phyloP scores from a whole-genome alignment of 2,329 filamentous ascomycete species.

The Colletotrichum echinochloae region DNA sequence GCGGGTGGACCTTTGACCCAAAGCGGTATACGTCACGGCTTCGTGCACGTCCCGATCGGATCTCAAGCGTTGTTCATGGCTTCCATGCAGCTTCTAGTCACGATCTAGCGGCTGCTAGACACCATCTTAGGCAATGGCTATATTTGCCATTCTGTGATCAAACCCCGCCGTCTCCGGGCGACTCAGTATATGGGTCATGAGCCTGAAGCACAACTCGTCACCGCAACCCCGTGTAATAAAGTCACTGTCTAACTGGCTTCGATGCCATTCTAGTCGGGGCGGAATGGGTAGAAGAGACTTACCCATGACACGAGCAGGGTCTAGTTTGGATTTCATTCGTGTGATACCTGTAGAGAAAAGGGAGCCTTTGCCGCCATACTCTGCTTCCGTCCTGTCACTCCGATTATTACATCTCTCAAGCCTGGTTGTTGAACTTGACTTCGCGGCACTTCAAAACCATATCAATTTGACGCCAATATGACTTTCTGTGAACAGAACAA shows the following conservation, averaged over 20 bases:
- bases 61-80: conserved; percentile 6
- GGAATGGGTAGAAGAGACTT: background rate
- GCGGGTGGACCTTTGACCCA: background rate
- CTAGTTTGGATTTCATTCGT: background rate
- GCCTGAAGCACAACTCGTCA: background rate
- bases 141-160: background rate
- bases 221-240: background rate
- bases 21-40: background rate
- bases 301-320: rapidly evolving
- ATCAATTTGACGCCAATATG: conserved; percentile 2
- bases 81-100: conserved; percentile 15
- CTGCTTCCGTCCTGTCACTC: too few species aligned
- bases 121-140: background rate
- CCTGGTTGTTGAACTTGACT: background rate
- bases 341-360: background rate
- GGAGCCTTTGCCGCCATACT: background rate
- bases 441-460: background rate
- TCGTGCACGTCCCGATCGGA: conserved; percentile 3
- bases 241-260: background rate
- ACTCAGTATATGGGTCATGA: background rate
- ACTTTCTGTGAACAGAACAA: background rate
- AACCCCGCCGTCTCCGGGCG: background rate
- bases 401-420: background rate
- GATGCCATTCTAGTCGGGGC: background rate
- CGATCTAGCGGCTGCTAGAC: background rate